Conservation (phyloP, 768 basidiomycete genomes). For the Lactifluus subvellereus region DNA sequence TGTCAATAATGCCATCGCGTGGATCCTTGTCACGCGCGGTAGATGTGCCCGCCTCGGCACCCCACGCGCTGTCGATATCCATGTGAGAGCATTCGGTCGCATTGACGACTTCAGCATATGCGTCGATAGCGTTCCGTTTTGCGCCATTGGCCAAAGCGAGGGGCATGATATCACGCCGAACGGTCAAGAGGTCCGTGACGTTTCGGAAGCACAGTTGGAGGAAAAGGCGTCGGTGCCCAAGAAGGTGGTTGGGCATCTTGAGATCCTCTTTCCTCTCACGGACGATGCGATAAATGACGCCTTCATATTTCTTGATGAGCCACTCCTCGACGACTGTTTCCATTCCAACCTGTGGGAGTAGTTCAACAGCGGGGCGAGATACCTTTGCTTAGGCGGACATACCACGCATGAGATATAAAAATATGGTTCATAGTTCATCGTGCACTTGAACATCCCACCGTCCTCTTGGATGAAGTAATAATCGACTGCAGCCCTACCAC, state of each 20-base stretch:
- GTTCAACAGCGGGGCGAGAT: neutral
- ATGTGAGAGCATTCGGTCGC: constrained; percentile 60
- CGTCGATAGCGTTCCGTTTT: constrained; percentile 92
- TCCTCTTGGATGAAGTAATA: constrained; percentile 98
- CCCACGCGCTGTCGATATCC: constrained; percentile 61
- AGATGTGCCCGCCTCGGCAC: constrained; percentile 40
- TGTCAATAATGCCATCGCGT: constrained; percentile 87
- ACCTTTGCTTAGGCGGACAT: constrained; percentile 23
- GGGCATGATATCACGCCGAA: constrained; percentile 84
- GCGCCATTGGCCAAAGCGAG: constrained; percentile 86
- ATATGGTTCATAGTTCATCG: constrained; percentile 90
- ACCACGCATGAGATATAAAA: constrained; percentile 93
- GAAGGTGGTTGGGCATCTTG: constrained; percentile 90
- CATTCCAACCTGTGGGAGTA: constrained; percentile 55
- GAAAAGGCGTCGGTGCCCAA: constrained; percentile 88
- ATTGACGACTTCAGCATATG: constrained; percentile 93
- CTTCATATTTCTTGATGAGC: constrained; percentile 91
- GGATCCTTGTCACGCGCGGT: constrained; percentile 65
- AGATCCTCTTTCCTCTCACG: constrained; percentile 90
- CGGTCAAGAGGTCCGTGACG: constrained; percentile 83
- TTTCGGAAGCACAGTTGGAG: constrained; percentile 89
- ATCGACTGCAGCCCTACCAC: constrained; percentile 87
- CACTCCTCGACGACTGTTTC: constrained; percentile 94
- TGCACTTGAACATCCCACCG: constrained; percentile 93
- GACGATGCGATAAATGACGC: constrained; percentile 68